Base-by-base conservation (phyloP, 169 alveolate species). In the Ichthyophthirius multifiliis region DNA sequence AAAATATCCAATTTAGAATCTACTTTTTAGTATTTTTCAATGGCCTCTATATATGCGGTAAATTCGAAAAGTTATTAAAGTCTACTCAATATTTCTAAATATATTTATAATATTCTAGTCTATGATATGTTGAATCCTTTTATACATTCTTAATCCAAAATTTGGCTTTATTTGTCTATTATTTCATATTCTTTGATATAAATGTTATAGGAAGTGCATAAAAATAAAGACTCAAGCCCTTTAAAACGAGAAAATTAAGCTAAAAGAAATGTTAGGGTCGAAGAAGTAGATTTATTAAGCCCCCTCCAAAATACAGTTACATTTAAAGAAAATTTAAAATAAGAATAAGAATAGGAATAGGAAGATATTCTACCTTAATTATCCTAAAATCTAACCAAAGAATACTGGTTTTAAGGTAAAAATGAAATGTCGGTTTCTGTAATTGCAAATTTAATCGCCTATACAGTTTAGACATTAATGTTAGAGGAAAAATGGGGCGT, bases 401-500 rank as follows among this genome's bases (percentile, higher is more conserved):
- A 65, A 23, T 65, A 44, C 34, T 55, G 27, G 55, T 74, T 15
- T 74, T 55, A 63, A 44, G 30, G 18, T 62, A 43, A 79, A 47
- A 37, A 45, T 4, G 64, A 79, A 5, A 37, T 67, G 15, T 71
- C 65, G 31, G 46, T 79, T 5, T 78, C 65, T 18, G 65, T 79
- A 13, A 41, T 79, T 1, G 85, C 85, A 10, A 79, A 79, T 16
- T 10, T 79, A 0, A 41, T 67, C 27, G 85, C 75, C 10, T 79
- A 65, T 35, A 47, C 75, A n/a, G 46, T n/a, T n/a, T n/a, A 89
- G 65, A 75, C 85, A 23, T 46, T 89, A 34, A 85, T 89, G 90
- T 87, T 78, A 1, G 91, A 82, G 12, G 62, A 89, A 74, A 86
- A 89, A 65, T 89, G 94, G 94, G 86, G 86, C 30, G 62, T 77